Base-by-base conservation (phyloP, 306 rosid species). In the Fragaria ananassa region DNA sequence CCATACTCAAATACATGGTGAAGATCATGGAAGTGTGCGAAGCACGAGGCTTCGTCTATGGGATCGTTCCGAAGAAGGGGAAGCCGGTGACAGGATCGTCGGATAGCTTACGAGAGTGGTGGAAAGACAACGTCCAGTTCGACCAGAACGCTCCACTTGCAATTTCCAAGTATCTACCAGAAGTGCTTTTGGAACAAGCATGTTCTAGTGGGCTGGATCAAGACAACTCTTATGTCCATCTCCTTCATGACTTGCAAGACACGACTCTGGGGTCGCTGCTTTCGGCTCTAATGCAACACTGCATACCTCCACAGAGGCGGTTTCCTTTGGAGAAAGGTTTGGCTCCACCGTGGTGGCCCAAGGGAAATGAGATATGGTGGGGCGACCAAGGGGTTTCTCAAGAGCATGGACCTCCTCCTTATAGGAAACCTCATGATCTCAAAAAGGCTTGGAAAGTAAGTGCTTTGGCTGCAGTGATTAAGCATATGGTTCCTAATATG, bases 261-360 rank as follows among this genome's bases (percentile, higher is more conserved):
- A 85, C 90, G 0, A 93, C 96, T 6, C 62, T 90, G 27, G 88
- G 87, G 6, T 92, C 93, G 15, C 86, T 88, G 3, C 86, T 90
- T 14, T 90, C 90, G 4, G 86, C 96, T 19, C 61, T 90, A 4
- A 85, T 93, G 85, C 91, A 87, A 51, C 88, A 85, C 71, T 86
- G 94, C 10, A 19, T 71, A 0, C 94, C 96, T 1, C 90, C 92
- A 0, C 94, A 86, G 57, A 74, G 89, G 76, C 83, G 80, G 45
- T 90, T 84, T 47, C 89, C 93, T 0, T 60, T 83, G 11, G 89
- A 90, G 19, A 90, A 74, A 70, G 93, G 96, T 0, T 19, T 88
- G n/a, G 81, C 92, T 15, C 92, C 96, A 4, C 96, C 91, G 0
- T 88, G 93, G 96, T 88, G 97, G 97, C 92, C 92, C 17, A 87